Base-by-base conservation (phyloP, 2,329 filamentous ascomycete species). In the Colletotrichum sp. region DNA sequence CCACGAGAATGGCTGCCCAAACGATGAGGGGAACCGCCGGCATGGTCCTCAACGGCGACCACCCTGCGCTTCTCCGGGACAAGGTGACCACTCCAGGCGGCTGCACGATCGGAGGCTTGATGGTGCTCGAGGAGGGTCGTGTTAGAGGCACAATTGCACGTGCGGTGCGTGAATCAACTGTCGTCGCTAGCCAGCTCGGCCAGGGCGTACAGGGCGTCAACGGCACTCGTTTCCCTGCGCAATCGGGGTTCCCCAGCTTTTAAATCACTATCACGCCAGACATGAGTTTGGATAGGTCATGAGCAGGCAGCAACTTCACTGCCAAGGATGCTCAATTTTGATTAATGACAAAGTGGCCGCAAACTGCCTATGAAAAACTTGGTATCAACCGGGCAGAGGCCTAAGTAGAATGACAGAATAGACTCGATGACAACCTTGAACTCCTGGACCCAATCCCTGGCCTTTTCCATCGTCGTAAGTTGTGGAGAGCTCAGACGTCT, bases 51-150 rank as follows among this genome's bases (percentile, higher is more conserved):
- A 89, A 85, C 70, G 94, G 94, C 16, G 93, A 95, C 82, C 94
- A 96, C 83, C 95, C 94, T 2, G 94, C 94, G 18, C 84, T 95
- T 26, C 84, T 96, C 68, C 89, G 92, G 67, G 94, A 96, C 79
- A 94, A 94, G 85, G 93, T 95, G n/a, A 92, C 88, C 78, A 95
- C 94, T 2, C 94, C 94, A 0, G 94, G 93, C 7, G 94, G 94
- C 2, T 96, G 94, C 83, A 96, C 94, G 7, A 95, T 96, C 77
- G 92, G 91, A 3, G 95, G 94, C 1, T 83, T 96, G 66, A 82
- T 95, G 79, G 92, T 94, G 7, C 85, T 96, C 8, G 94, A 96
- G 83, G 94, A 96, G 80, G 93, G 93, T 12, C 87, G 89, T 10
- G 91, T 95, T 9, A 89, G 94, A 78, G 93, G 93, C 6, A 90